A percentile compares a stretch with the other conserved stretches of the same genome.
Evolutionary conservation across 441 rosid genomes (phyloP).

Genomic region (Gossypium trilobum): DNA sequence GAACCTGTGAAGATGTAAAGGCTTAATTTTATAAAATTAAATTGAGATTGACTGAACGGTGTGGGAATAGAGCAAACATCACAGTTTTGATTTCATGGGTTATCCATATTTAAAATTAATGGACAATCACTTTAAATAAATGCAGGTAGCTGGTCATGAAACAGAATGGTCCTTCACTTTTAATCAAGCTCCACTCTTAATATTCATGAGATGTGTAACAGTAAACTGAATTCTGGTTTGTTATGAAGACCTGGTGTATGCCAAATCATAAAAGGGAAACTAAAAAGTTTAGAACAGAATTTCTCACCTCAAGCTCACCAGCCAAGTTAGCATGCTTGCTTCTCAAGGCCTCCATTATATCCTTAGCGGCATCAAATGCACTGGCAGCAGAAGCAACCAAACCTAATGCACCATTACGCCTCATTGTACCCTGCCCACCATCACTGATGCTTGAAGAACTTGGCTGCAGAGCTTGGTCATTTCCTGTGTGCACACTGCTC

Average conservation of each 20-base stretch:
- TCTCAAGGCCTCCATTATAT: conserved; percentile 92
- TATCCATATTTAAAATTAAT: not conserved
- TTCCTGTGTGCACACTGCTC: conserved; percentile 48
- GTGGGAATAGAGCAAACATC: not conserved
- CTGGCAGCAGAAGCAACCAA: conserved; percentile 68
- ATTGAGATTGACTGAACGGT: not conserved
- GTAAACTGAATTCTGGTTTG: not conserved
- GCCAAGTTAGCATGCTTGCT: conserved; percentile 95
- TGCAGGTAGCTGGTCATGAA: conserved; percentile 3
- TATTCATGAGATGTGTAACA: not conserved
- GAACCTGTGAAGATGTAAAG: conserved; percentile 38
- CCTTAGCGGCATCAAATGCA: conserved; percentile 97
- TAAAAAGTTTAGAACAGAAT: conserved; percentile 14
- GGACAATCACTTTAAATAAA: not conserved
- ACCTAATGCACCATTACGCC: conserved; percentile 55
- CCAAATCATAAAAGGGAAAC: not conserved
- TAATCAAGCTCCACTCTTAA: not conserved
- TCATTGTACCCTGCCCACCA: conserved; percentile 48
- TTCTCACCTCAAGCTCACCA: conserved; percentile 81
- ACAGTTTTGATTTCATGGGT: not conserved
- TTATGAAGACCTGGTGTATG: not conserved
- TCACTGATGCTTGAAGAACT: conserved; percentile 54
- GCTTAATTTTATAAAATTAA: not conserved
- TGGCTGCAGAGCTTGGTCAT: conserved; percentile 67
- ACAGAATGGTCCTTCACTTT: not conserved